Conservation (phyloP, 2,329 filamentous ascomycete genomes). For the Sphaerulina vaccinii region DNA sequence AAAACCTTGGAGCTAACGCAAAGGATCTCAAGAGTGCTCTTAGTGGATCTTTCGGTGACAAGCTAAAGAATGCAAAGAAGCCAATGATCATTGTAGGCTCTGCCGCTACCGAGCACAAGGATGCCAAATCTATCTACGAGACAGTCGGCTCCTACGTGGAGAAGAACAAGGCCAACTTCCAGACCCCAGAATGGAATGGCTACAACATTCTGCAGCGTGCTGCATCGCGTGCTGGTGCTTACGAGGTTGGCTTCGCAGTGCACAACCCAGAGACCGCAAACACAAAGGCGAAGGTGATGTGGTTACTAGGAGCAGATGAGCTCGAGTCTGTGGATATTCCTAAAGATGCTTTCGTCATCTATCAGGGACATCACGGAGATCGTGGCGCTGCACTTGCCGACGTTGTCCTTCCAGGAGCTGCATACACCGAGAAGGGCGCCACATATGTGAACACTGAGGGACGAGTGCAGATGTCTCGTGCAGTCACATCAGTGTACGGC, state of each 20-base stretch:
- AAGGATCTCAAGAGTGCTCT: constrained; percentile 81
- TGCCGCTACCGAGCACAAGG: constrained; percentile 83
- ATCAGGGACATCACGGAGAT: constrained; percentile 98
- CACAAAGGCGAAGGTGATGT: constrained; percentile 90
- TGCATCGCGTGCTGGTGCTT: constrained; percentile 88
- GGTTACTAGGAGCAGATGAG: constrained; percentile 95
- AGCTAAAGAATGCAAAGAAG: constrained; percentile 78
- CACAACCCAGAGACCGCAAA: constrained; percentile 78
- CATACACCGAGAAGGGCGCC: constrained; percentile 94
- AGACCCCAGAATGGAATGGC: constrained; percentile 89
- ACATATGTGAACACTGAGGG: constrained; percentile 99
- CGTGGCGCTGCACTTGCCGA: constrained; percentile 89
- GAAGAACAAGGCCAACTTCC: constrained; percentile 86
- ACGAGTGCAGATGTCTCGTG: constrained; percentile 88
- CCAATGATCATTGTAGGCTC: constrained; percentile 98
- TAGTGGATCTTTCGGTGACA: constrained; percentile 86
- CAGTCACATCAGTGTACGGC: constrained; percentile 83
- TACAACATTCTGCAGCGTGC: constrained; percentile 95
- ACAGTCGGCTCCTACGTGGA: constrained; percentile 86
- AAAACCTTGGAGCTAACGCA: constrained; percentile 80
- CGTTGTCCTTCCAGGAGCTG: constrained; percentile 86
- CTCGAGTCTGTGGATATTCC: constrained; percentile 81
- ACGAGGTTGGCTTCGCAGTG: constrained; percentile 90
- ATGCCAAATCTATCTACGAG: constrained; percentile 92
- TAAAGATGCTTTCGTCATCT: constrained; percentile 93